Percentiles rank a stretch among this genome's conserved stretches.
Conservation (phyloP, 352 stramenopile species). For the Globisporangium mamillatum region DNA sequence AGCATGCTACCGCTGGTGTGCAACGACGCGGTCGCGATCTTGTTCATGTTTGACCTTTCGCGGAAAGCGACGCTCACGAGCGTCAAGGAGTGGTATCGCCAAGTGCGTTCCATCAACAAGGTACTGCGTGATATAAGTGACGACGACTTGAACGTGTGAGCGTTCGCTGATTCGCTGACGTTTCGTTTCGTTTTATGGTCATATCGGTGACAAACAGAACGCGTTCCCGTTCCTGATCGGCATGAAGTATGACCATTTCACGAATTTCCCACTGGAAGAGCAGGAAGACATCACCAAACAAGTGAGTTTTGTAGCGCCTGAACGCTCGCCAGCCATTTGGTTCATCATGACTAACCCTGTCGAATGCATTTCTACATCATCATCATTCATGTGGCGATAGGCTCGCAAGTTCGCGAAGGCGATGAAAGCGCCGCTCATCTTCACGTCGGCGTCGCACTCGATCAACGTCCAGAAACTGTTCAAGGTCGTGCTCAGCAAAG, state of each 20-base stretch:
- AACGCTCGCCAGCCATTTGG: not conserved
- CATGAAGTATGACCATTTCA: conserved; percentile 95
- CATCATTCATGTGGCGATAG: conserved; percentile 22
- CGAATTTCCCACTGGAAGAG: conserved; percentile 87
- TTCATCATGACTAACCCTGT: not conserved
- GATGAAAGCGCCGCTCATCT: conserved; percentile 94
- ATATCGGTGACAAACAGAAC: conserved; percentile 41
- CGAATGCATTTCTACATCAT: not conserved
- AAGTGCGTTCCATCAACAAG: conserved; percentile 90
- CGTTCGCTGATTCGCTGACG: not conserved
- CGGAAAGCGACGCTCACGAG: conserved; percentile 90
- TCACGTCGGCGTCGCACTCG: conserved; percentile 91
- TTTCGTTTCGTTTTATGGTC: not conserved
- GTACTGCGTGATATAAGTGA: conserved; percentile 21
- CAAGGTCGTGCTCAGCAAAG: conserved; percentile 93
- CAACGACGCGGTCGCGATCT: conserved; percentile 92
- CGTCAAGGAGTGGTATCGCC: conserved; percentile 92
- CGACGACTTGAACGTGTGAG: not conserved
- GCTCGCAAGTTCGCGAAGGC: conserved; percentile 93
- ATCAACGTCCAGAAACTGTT: conserved; percentile 97
- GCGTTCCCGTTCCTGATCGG: conserved; percentile 92
- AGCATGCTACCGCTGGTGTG: conserved; percentile 94
- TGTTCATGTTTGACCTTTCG: conserved; percentile 96
- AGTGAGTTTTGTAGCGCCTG: conserved; percentile 25
- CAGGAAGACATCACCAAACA: conserved; percentile 94